These are phyloP conservation scores for Cryptococcus sp. DNA, from an alignment of 1,284 basidiomycete species.

Conservation along the genomic window DNA sequence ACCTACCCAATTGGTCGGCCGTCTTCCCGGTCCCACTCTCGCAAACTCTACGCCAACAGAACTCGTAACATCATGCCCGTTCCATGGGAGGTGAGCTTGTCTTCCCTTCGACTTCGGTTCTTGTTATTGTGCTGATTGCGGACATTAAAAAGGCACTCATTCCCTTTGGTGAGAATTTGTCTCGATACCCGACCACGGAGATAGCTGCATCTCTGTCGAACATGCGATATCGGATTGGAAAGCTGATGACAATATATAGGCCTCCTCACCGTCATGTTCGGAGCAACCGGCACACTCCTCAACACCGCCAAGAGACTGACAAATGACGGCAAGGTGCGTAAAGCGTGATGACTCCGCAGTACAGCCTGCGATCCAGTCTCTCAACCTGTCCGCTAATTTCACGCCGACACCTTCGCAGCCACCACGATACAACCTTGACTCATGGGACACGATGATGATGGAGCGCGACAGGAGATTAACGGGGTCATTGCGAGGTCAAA, in stretches of 20 bases:
- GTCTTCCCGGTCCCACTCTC: too few species aligned
- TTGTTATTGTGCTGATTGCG: not conserved
- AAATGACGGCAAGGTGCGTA: slow-evolving; percentile 83
- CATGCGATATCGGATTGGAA: not conserved
- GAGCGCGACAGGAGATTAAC: slow-evolving; percentile 81
- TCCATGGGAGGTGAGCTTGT: slow-evolving; percentile 70
- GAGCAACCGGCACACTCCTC: slow-evolving; percentile 79
- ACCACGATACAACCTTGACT: slow-evolving; percentile 76
- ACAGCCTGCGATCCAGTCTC: slow-evolving; percentile 1
- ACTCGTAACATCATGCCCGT: slow-evolving; percentile 68
- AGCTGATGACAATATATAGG: slow-evolving; percentile 55
- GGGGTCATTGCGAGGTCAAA: slow-evolving; percentile 81
- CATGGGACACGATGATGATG: slow-evolving; percentile 96
- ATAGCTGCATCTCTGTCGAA: not conserved
- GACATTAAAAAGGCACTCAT: slow-evolving; percentile 64
- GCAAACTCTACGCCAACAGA: too few species aligned
- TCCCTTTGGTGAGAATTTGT: slow-evolving; percentile 70
- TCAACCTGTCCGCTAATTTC: not conserved
- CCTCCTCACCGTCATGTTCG: slow-evolving; percentile 84
- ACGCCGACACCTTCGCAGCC: slow-evolving; percentile 60
- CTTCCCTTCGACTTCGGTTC: not conserved
- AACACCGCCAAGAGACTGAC: slow-evolving; percentile 73
- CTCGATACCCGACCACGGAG: not conserved
- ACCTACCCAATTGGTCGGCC: too few species aligned
- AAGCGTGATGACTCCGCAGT: slow-evolving; percentile 1